Conservation (phyloP, 2,329 filamentous ascomycete species). For the Talaromyces funiculosus region DNA sequence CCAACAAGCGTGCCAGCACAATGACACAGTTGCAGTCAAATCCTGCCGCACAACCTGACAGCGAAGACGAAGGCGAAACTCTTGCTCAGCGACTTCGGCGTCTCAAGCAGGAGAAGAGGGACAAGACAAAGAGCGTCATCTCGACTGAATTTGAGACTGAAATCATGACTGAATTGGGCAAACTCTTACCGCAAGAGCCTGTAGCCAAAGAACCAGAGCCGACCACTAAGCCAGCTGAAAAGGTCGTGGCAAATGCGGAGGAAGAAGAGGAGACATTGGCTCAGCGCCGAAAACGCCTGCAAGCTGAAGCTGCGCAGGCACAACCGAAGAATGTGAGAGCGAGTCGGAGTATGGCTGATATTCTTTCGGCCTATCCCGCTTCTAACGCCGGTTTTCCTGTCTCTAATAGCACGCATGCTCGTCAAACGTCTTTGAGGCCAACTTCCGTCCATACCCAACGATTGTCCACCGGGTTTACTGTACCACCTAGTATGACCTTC, state of each 20-base stretch:
- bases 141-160: constrained; percentile 42
- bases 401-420: constrained; percentile 16
- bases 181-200: constrained; percentile 15
- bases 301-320: constrained; percentile 31
- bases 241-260: neutral
- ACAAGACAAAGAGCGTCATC: constrained; percentile 20
- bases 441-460: constrained; percentile 16
- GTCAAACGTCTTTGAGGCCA: constrained; percentile 16
- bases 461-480: constrained; percentile 29
- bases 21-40: constrained; percentile 29
- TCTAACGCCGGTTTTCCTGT: constrained; percentile 20
- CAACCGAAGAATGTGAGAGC: constrained; percentile 24
- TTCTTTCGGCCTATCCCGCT: constrained; percentile 51
- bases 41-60: constrained; percentile 23
- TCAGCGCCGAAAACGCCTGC: constrained; percentile 41
- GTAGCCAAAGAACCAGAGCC: constrained; percentile 15
- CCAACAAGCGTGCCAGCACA: constrained; percentile 27
- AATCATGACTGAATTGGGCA: constrained; percentile 38
- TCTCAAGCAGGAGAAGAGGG: constrained; percentile 32
- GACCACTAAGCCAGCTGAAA: neutral
- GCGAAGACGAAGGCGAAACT: constrained; percentile 38
- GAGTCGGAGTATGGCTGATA: constrained; percentile 43
- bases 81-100: constrained; percentile 41
- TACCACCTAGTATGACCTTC: constrained; percentile 21
- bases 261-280: constrained; percentile 40